Evolutionary conservation across 495 filamentous ascomycete species (phyloP), one percentile per base, ranked within the genome.

Genomic region (Xylaria nigripes): DNA sequence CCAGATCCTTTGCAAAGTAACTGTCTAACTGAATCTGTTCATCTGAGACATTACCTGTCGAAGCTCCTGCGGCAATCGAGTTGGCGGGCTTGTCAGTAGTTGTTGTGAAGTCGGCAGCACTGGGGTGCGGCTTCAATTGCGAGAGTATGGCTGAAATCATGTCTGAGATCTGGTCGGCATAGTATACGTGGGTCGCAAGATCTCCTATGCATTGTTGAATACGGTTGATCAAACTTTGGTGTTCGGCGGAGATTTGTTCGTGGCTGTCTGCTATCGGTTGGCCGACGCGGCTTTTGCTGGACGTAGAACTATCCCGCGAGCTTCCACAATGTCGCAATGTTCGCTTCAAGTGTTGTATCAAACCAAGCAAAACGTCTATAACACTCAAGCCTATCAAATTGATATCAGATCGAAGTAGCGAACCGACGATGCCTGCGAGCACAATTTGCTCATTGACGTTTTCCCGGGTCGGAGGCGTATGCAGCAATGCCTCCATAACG

Each of bases 371-470:
- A 6, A 95, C 81, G 65, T 96, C 91, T 79, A 95, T 96, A 21
- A 95, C 86, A 61, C 89, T 95, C 38, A 96, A 75, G 1, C 91
- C 91, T 54, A 96, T 95, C 68, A 96, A 80, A 66, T 95, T 96
- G 60, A 95, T 83, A 25, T 89, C 81, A 0, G 90, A 95, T 51
- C 84, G 83, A 38, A 96, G 70, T n/a, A 95, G 74, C 51, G 85
- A 87, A 51, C 83, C 82, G 41, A 94, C 78, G 60, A 94, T 80
- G 45, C 81, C 84, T 0, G 84, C 78, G 41, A 94, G 69, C 15
- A 89, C 81, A 24, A 86, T 76, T 64, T 92, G 83, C 36, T 84
- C 81, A 16, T 78, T 75, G 46, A 94, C 56, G 18, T 81, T 79
- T 9, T 84, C 77, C 62, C 89, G 85, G 13, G 71, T 76, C 12